These are phyloP conservation scores for Kodamaea restingae DNA, from an alignment of 805 yeast species.

Conservation along the genomic window DNA sequence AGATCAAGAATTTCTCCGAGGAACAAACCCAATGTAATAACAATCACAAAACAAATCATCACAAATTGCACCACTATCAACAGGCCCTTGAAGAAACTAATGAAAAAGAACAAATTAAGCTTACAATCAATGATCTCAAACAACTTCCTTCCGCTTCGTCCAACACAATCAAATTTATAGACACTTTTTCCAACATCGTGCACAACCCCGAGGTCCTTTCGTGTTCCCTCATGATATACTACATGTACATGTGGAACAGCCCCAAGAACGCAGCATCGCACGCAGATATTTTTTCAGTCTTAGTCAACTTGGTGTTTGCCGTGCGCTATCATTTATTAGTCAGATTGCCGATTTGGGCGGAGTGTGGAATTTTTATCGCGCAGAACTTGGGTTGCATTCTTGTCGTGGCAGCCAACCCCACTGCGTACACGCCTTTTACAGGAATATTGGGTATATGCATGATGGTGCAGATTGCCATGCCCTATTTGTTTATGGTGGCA, in stretches of 20 bases:
- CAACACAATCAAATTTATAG: conserved; percentile 1
- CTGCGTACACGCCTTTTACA: conserved; percentile 9
- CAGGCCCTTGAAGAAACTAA: no score
- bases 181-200: not conserved
- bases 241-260: conserved; percentile 2
- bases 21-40: no score
- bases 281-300: conserved; percentile 18
- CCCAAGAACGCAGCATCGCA: not conserved
- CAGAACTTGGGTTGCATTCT: conserved; percentile 18
- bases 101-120: no score
- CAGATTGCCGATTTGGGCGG: conserved; percentile 13
- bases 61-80: no score
- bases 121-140: no score
- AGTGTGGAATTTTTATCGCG: conserved; percentile 18
- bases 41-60: no score
- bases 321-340: conserved; percentile 19
- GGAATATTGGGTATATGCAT: conserved; percentile 14
- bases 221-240: not conserved
- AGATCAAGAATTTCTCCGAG: no score
- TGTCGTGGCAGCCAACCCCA: conserved; percentile 11
- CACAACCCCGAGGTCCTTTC: conserved; percentile 4
- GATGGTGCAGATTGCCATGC: conserved; percentile 18
- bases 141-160: not conserved
- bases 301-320: conserved; percentile 27
- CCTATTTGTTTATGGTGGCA: conserved; percentile 17